Evolutionary conservation across 768 basidiomycete genomes (phyloP).

Genomic region (Boletales sp.): DNA sequence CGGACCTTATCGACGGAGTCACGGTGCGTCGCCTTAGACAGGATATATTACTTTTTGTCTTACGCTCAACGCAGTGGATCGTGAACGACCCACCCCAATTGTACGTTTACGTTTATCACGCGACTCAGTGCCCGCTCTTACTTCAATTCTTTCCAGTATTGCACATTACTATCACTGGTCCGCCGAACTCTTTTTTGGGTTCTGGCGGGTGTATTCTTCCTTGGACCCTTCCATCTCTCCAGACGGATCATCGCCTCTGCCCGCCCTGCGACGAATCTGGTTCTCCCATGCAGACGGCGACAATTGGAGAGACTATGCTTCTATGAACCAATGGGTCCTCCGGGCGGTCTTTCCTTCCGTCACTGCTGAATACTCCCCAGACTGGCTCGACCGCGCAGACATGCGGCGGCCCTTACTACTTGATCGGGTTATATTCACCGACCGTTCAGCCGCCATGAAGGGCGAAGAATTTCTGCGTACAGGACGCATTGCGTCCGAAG

Average conservation of each 20-base stretch:
- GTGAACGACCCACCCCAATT: constrained; percentile 86
- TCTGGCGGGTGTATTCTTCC: constrained; percentile 88
- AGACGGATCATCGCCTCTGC: constrained; percentile 67
- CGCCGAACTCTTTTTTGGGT: constrained; percentile 87
- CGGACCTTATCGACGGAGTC: constrained; percentile 72
- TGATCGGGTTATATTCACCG: constrained; percentile 82
- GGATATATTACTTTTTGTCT: background rate
- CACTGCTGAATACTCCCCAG: constrained; percentile 75
- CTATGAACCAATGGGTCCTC: constrained; percentile 87
- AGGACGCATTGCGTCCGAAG: constrained; percentile 71
- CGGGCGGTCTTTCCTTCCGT: constrained; percentile 78
- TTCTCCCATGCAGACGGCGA: constrained; percentile 71
- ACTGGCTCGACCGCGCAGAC: constrained; percentile 78
- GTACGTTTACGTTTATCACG: constrained; percentile 39
- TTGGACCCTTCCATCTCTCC: constrained; percentile 67
- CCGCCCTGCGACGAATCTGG: constrained; percentile 68
- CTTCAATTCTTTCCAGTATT: constrained; percentile 44
- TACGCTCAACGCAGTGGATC: constrained; percentile 50
- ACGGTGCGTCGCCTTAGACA: constrained; percentile 43
- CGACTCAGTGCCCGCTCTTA: background rate
- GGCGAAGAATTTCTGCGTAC: constrained; percentile 64
- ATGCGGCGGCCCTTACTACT: constrained; percentile 71
- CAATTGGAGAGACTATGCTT: constrained; percentile 89
- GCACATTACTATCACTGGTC: constrained; percentile 95
- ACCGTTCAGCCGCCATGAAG: constrained; percentile 82